A percentile compares a stretch with the other conserved stretches of the same genome.
These are phyloP conservation scores for Oryza australiensis DNA, from an alignment of 176 grass and related monocot species.

Conservation along the genomic window DNA sequence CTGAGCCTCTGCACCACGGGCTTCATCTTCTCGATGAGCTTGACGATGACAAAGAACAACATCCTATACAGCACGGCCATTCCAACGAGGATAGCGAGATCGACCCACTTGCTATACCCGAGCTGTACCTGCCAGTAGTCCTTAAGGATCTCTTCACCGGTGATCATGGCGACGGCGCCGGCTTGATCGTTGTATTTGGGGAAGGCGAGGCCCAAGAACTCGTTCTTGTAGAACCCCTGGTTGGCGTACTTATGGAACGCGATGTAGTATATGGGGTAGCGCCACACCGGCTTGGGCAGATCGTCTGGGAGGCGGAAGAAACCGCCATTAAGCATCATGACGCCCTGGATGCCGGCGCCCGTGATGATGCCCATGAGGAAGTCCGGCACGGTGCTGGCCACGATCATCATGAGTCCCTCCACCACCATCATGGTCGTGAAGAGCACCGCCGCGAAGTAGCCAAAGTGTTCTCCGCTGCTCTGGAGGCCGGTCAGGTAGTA, in stretches of 20 bases:
- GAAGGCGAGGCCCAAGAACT: slow-evolving; percentile 76
- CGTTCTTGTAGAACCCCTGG: slow-evolving; percentile 91
- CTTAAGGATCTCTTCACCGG: slow-evolving; percentile 57
- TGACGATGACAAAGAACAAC: slow-evolving; percentile 66
- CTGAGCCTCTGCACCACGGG: slow-evolving; percentile 56
- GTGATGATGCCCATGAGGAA: slow-evolving; percentile 98
- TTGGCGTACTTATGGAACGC: slow-evolving; percentile 86
- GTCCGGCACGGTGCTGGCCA: slow-evolving; percentile 71
- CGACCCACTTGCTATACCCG: slow-evolving; percentile 78
- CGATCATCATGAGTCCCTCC: slow-evolving; percentile 90
- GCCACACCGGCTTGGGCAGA: slow-evolving; percentile 69
- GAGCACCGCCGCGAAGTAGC: slow-evolving; percentile 70
- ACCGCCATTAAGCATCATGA: slow-evolving; percentile 88
- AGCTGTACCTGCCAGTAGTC: slow-evolving; percentile 71
- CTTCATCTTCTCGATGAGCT: slow-evolving; percentile 69
- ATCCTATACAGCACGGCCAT: slow-evolving; percentile 74
- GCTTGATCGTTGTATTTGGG: slow-evolving; percentile 43
- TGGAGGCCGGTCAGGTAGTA: slow-evolving; percentile 79
- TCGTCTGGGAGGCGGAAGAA: slow-evolving; percentile 79
- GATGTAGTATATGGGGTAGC: slow-evolving; percentile 84
- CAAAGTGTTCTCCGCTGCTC: slow-evolving; percentile 60
- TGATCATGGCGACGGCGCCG: slow-evolving; percentile 34
- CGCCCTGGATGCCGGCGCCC: slow-evolving; percentile 80
- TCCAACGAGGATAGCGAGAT: slow-evolving; percentile 58
- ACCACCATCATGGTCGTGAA: slow-evolving; percentile 82